These are phyloP conservation scores for Oidium heveae DNA, from an alignment of 2,329 filamentous ascomycete genomes.

Conservation along the genomic window DNA sequence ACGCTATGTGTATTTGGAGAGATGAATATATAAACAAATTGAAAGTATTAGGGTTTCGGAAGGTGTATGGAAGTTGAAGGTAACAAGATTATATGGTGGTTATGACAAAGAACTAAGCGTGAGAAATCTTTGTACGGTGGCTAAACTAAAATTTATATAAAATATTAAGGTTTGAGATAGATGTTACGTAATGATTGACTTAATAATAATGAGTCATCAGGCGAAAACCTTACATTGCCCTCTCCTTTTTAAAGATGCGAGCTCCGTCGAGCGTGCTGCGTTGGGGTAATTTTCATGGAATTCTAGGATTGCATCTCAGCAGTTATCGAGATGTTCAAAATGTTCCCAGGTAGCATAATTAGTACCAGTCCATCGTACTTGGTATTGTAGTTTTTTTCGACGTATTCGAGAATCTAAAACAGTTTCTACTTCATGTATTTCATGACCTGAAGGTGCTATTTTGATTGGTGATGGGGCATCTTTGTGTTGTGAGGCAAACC, in stretches of 20 bases:
- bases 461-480: not conserved
- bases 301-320: not conserved
- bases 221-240: not conserved
- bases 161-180: too few species aligned
- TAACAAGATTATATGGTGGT: too few species aligned
- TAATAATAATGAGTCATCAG: too few species aligned
- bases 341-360: not conserved
- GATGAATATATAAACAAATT: too few species aligned
- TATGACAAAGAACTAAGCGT: too few species aligned
- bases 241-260: not conserved
- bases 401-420: not conserved
- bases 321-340: not conserved
- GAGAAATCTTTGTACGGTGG: too few species aligned
- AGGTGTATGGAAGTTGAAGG: too few species aligned
- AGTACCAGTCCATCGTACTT: not conserved
- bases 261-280: not conserved
- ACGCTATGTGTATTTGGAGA: too few species aligned
- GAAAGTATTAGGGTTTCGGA: too few species aligned
- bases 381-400: not conserved
- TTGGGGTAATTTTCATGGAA: not conserved
- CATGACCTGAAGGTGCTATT: not conserved
- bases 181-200: too few species aligned
- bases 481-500: not conserved
- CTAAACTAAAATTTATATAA: too few species aligned
- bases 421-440: not conserved